Percentiles rank a stretch among this genome's conserved stretches.
These are phyloP conservation scores for Lupinus albus DNA, from an alignment of 306 rosid species.

Conservation along the genomic window DNA sequence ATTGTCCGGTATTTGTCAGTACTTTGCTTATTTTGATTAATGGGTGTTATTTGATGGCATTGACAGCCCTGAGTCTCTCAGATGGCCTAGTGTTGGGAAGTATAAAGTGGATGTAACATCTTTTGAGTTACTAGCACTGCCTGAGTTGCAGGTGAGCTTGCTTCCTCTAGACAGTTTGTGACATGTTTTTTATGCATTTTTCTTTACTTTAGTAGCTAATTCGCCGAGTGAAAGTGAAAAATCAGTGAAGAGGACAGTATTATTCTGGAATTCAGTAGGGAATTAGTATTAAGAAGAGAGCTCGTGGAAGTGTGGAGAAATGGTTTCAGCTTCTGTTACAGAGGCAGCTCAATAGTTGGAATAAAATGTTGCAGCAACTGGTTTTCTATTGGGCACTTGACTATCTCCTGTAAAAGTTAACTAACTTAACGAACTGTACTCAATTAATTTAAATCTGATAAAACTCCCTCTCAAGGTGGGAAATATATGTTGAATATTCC, in stretches of 20 bases:
- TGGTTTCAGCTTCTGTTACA: too few species aligned
- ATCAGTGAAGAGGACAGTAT: neutral
- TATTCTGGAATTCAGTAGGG: neutral
- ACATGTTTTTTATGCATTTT: too few species aligned
- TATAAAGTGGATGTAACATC: constrained; percentile 75
- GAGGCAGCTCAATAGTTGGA: too few species aligned
- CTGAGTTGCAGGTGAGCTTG: constrained; percentile 71
- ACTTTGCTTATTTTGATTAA: constrained; percentile 31
- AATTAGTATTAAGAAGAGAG: too few species aligned
- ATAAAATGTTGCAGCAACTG: too few species aligned
- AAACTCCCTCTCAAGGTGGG: too few species aligned
- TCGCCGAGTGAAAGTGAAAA: neutral
- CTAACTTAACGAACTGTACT: too few species aligned
- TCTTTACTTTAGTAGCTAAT: neutral
- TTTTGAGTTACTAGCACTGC: constrained; percentile 77
- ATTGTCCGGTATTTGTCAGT: constrained; percentile 12
- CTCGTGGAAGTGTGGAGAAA: too few species aligned
- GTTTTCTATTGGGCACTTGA: too few species aligned
- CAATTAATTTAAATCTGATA: too few species aligned
- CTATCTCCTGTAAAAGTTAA: too few species aligned
- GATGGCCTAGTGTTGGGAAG: constrained; percentile 88
- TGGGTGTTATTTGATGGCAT: constrained; percentile 41
- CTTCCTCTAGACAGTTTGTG: constrained; percentile 14
- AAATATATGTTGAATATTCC: too few species aligned
- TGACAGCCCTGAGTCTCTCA: constrained; percentile 61